Base-by-base conservation (phyloP, 2,329 filamentous ascomycete genomes). In the Fusarium protoensiforme region DNA sequence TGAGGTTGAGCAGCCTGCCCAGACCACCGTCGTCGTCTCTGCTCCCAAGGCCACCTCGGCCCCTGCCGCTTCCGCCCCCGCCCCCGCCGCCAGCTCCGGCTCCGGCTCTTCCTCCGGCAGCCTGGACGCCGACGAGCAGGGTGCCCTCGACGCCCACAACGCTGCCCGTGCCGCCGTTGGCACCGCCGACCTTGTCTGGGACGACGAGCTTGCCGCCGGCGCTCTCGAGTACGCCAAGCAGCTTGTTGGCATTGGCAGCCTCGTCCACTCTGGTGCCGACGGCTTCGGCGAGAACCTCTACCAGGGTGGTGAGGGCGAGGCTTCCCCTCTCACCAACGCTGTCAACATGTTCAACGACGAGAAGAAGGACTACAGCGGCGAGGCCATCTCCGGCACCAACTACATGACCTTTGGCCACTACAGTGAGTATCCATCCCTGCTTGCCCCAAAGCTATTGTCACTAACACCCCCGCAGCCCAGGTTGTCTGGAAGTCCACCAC, bases 241-340 rank as follows among this genome's bases (percentile, higher is more conserved):
- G 62, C 71, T 78, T 3, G 74, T 65, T 35, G 65, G 67, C 16
- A 20, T 74, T 18, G 75, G 74, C 36, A 69, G 36, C 56, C 67
- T 78, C 13, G 9, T 31, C 14, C 76, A 78, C 75, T 75, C 76
- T 10, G 33, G 53, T 18, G 57, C 64, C 14, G n/a, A 22, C 2
- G 76, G 53, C 53, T 56, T 75, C 46, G 76, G 76, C 7, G 76
- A 78, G 75, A 78, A 78, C 73, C 72, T 78, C 2, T 78, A 75
- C 71, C 68, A 68, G 74, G 72, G 74, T 27, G 70, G 74, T 31
- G 65, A 35, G 33, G 60, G 53, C 41, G 46, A 27, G 39, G 57
- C 48, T 24, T 59, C 66, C 13, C 75, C 76, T 51, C 75, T 33
- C 54, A 43, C 66, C 59, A 64, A 71, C 13, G 75, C 75, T 4